Conservation (phyloP, 1,284 basidiomycete genomes). For the Cutaneotrichosporon mucoides region DNA sequence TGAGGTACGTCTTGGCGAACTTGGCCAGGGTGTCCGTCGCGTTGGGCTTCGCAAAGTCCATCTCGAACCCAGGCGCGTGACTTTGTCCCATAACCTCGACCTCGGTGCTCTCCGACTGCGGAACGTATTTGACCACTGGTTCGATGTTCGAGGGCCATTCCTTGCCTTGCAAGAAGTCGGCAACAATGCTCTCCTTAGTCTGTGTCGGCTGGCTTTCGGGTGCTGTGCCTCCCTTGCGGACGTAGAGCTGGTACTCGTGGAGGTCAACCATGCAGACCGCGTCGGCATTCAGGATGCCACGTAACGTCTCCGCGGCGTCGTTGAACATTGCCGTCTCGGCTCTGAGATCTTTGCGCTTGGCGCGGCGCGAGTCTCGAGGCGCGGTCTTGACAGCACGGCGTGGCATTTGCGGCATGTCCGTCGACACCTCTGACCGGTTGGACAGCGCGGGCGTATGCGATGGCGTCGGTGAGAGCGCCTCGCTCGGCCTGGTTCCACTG, state of each 20-base stretch:
- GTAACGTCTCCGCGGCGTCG: slow-evolving; percentile 33
- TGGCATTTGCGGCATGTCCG: neutral
- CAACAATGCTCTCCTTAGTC: slow-evolving; percentile 28
- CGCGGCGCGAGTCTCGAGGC: slow-evolving; percentile 27
- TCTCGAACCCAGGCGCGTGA: slow-evolving; percentile 10
- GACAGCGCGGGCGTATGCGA: neutral
- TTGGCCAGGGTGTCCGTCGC: slow-evolving; percentile 19
- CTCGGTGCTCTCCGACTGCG: slow-evolving; percentile 2
- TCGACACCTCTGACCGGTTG: neutral
- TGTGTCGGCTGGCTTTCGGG: slow-evolving; percentile 2
- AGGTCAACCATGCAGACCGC: slow-evolving; percentile 34
- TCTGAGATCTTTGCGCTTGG: slow-evolving; percentile 20
- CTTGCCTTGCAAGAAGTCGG: slow-evolving; percentile 31
- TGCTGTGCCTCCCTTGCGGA: slow-evolving; percentile 13
- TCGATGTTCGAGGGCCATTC: slow-evolving; percentile 34
- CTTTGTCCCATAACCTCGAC: slow-evolving; percentile 25
- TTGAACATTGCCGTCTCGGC: slow-evolving; percentile 23
- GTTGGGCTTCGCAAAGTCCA: slow-evolving; percentile 20
- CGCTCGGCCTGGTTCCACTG: no score
- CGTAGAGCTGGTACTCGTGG: slow-evolving; percentile 39
- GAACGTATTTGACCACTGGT: slow-evolving; percentile 33
- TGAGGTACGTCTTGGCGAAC: slow-evolving; percentile 27
- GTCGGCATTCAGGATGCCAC: slow-evolving; percentile 34
- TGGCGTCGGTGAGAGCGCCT: no score
- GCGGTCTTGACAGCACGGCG: slow-evolving; percentile 25